phyloP scores from a whole-genome alignment of 208 protist genomes.

The Giardia duodenalis region DNA sequence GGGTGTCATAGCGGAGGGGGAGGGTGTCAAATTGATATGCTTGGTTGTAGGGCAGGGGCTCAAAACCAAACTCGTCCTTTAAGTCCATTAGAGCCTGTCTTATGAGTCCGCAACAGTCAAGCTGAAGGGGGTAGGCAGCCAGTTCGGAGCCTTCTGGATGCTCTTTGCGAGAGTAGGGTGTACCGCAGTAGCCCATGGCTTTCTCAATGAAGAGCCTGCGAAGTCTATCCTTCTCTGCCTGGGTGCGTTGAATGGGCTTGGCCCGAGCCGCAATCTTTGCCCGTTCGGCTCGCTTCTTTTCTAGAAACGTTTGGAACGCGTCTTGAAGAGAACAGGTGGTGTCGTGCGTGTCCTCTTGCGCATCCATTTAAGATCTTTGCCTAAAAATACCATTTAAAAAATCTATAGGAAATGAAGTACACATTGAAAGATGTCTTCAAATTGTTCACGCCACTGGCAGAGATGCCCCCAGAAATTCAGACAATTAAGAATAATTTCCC shows the following conservation, averaged over 20 bases:
- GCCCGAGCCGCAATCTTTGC: background rate
- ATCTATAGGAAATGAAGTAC: too few relatives aligned
- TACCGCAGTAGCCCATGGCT: slow-evolving; percentile 5
- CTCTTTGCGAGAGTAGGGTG: background rate
- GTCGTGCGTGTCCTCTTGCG: too few relatives aligned
- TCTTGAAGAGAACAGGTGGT: slow-evolving; percentile 23
- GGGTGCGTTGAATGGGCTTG: slow-evolving; percentile 4
- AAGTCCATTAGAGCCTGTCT: slow-evolving; percentile 33
- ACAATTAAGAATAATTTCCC: too few relatives aligned
- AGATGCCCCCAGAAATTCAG: too few relatives aligned
- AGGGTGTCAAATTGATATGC: slow-evolving; percentile 42
- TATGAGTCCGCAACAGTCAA: slow-evolving; percentile 44
- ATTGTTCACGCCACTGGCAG: too few relatives aligned
- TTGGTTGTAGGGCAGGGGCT: slow-evolving; percentile 33
- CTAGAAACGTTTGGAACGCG: background rate
- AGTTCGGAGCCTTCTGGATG: background rate
- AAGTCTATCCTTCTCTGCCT: background rate
- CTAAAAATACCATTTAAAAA: too few relatives aligned
- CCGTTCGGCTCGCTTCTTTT: slow-evolving; percentile 9
- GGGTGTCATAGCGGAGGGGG: background rate
- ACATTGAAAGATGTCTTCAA: too few relatives aligned
- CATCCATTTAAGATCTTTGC: too few relatives aligned
- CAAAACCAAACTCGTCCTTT: slow-evolving; percentile 39
- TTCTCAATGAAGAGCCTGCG: slow-evolving; percentile 13
- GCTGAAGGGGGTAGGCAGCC: slow-evolving; percentile 7